Evolutionary conservation across 495 filamentous ascomycete species (phyloP).

Genomic region (Aspergillus incahuasiensis): DNA sequence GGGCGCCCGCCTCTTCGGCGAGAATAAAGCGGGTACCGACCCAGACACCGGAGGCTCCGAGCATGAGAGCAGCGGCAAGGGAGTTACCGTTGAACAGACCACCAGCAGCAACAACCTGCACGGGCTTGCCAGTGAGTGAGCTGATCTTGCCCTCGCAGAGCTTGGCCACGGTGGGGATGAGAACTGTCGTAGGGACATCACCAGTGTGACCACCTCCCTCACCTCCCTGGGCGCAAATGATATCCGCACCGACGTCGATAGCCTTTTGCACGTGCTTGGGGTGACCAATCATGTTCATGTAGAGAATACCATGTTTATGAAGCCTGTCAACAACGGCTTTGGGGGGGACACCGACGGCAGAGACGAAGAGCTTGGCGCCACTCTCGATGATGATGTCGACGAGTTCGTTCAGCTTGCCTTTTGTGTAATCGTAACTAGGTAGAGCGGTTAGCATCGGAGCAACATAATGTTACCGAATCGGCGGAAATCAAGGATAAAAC

Average conservation of each 20-base stretch:
- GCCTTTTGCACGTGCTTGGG: constrained; percentile 97
- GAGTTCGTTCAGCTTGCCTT: constrained; percentile 92
- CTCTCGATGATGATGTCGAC: constrained; percentile 89
- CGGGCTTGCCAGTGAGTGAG: constrained; percentile 77
- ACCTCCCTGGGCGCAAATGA: constrained; percentile 91
- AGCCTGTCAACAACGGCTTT: constrained; percentile 82
- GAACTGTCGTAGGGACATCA: constrained; percentile 79
- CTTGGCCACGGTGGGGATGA: constrained; percentile 87
- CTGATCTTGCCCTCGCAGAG: constrained; percentile 76
- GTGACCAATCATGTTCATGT: constrained; percentile 99
- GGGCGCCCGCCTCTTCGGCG: constrained; percentile 87
- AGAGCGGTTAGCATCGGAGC: constrained; percentile 19
- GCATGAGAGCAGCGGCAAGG: constrained; percentile 84
- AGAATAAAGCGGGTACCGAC: constrained; percentile 95
- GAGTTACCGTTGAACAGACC: constrained; percentile 91
- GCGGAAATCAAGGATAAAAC: constrained; percentile 12
- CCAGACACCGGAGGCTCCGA: constrained; percentile 91
- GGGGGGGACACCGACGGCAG: constrained; percentile 91
- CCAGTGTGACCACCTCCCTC: constrained; percentile 92
- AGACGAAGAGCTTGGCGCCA: constrained; percentile 90
- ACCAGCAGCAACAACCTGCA: constrained; percentile 90
- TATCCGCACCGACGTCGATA: constrained; percentile 80
- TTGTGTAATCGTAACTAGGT: constrained; percentile 95
- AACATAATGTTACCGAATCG: neutral
- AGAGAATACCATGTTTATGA: constrained; percentile 80